Percentiles rank a stretch among this genome's conserved stretches.
These are phyloP conservation scores for Lasiosphaeris hirsuta DNA, from an alignment of 495 filamentous ascomycete genomes.

Conservation along the genomic window DNA sequence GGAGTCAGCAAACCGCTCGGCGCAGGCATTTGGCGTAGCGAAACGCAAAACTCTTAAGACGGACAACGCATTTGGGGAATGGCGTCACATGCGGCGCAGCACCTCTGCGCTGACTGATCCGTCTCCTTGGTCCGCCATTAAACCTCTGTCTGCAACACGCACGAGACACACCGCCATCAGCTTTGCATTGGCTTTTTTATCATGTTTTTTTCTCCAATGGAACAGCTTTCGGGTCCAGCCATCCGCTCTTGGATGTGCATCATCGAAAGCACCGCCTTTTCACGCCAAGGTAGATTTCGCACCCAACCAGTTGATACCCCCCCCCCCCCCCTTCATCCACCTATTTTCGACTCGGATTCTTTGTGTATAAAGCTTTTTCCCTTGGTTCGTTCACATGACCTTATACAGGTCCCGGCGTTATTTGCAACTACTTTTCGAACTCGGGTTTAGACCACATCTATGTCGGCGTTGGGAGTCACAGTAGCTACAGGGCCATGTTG, in stretches of 20 bases:
- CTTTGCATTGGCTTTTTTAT: too few relatives aligned
- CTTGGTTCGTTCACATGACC: background rate
- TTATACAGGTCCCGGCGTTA: conserved; percentile 7
- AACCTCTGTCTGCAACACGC: too few relatives aligned
- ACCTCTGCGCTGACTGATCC: background rate
- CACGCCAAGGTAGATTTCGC: too few relatives aligned
- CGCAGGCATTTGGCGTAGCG: conserved; percentile 43
- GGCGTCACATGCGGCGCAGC: background rate
- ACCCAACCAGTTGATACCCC: too few relatives aligned
- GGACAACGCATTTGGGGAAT: background rate
- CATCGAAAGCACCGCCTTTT: too few relatives aligned
- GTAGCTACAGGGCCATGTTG: background rate
- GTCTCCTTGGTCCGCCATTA: background rate
- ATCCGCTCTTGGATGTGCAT: too few relatives aligned
- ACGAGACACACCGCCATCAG: too few relatives aligned
- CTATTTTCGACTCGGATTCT: background rate
- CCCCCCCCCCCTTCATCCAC: background rate
- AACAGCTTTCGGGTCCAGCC: too few relatives aligned
- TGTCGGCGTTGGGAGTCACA: conserved; percentile 7
- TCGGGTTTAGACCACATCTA: conserved; percentile 6
- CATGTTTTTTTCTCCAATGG: too few relatives aligned
- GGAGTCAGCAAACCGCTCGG: conserved; percentile 50
- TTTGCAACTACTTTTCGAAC: background rate
- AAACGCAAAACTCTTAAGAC: conserved; percentile 26
- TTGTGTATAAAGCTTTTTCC: conserved; percentile 1